Percentiles rank a stretch among this genome's conserved stretches.
Conservation (phyloP, 345 rosid species). For the Gossypium ekmanianum region DNA sequence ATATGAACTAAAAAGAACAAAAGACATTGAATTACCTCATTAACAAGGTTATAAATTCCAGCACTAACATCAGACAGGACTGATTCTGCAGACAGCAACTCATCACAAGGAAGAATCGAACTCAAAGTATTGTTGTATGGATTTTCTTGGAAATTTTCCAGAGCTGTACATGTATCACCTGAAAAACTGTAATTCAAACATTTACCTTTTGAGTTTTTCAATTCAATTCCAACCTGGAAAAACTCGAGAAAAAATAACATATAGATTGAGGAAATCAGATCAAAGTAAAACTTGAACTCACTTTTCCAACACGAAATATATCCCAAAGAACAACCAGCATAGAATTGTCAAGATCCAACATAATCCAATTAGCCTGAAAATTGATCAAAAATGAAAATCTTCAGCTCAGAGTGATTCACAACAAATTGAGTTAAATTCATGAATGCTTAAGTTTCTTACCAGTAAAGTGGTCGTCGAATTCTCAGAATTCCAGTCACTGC, state of each 20-base stretch:
- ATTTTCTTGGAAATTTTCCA: slow-evolving; percentile 49
- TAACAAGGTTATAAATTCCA: slow-evolving; percentile 49
- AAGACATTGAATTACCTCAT: slow-evolving; percentile 27
- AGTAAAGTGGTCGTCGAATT: slow-evolving; percentile 29
- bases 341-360: slow-evolving; percentile 63
- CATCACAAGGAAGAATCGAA: slow-evolving; percentile 63
- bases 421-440: neutral
- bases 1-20: neutral
- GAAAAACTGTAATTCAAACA: slow-evolving; percentile 40
- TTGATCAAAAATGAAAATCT: neutral
- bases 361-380: slow-evolving; percentile 43
- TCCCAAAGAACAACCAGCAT: slow-evolving; percentile 60
- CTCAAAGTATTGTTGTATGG: slow-evolving; percentile 64
- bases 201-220: neutral
- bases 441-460: slow-evolving; percentile 31
- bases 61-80: slow-evolving; percentile 41
- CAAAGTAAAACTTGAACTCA: slow-evolving; percentile 23
- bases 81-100: slow-evolving; percentile 45
- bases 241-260: neutral
- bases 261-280: neutral
- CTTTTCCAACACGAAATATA: slow-evolving; percentile 53
- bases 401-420: neutral
- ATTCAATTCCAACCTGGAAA: neutral
- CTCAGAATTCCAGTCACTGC: slow-evolving; percentile 52
- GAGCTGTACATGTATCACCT: slow-evolving; percentile 51